Conservation (phyloP, 1,139 yeast species). For the Waltiozyma sp. region DNA sequence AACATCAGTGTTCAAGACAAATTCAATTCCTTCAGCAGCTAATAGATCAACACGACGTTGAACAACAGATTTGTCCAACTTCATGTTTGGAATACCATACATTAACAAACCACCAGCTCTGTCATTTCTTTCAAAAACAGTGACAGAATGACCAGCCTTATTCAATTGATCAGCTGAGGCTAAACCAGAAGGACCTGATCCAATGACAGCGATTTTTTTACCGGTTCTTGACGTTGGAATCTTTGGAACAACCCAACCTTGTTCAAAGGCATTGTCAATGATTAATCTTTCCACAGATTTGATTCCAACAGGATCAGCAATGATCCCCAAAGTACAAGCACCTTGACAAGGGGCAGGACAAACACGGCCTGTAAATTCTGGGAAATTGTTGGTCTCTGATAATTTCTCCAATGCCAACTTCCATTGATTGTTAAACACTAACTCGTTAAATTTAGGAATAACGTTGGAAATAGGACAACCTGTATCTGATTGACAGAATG, state of each 20-base stretch:
- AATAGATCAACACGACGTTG: conserved; percentile 87
- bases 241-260: conserved; percentile 88
- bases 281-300: conserved; percentile 94
- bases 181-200: conserved; percentile 96
- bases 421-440: conserved; percentile 94
- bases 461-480: conserved; percentile 97
- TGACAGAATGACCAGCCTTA: conserved; percentile 87
- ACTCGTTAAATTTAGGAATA: conserved; percentile 96
- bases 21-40: conserved; percentile 82
- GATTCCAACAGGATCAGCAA: conserved; percentile 92
- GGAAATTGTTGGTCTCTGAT: conserved; percentile 95
- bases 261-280: conserved; percentile 90
- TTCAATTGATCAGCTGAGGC: conserved; percentile 96
- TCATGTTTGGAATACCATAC: conserved; percentile 99
- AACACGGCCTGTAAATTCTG: conserved; percentile 95
- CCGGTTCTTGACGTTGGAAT: conserved; percentile 80
- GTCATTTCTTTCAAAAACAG: conserved; percentile 88
- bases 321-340: conserved; percentile 92
- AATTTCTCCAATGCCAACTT: conserved; percentile 85
- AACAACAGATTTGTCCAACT: conserved; percentile 85
- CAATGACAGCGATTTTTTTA: conserved; percentile 73
- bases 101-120: conserved; percentile 94
- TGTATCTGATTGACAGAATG: conserved; percentile 95
- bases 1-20: conserved; percentile 64
- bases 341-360: conserved; percentile 99